These are phyloP conservation scores for Arachis monticola DNA, from an alignment of 331 rosid species.

Conservation along the genomic window DNA sequence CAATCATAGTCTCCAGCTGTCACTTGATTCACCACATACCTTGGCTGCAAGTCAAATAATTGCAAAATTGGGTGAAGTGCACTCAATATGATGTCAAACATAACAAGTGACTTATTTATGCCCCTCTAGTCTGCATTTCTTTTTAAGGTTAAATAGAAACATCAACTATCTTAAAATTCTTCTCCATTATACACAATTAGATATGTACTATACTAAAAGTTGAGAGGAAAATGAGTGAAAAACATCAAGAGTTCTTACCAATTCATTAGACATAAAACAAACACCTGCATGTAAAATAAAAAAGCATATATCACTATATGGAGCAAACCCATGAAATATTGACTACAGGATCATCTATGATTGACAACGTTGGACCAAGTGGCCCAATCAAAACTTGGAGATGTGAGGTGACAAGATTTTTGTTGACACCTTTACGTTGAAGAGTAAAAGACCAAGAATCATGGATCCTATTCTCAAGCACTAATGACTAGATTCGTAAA, in stretches of 20 bases:
- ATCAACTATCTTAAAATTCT: slow-evolving; percentile 2
- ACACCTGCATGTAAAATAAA: slow-evolving; percentile 64
- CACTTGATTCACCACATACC: slow-evolving; percentile 97
- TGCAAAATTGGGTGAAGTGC: slow-evolving; percentile 20
- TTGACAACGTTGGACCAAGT: slow-evolving; percentile 14
- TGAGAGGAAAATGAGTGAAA: slow-evolving; percentile 22
- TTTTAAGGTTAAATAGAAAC: background rate
- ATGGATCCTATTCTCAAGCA: slow-evolving; percentile 16
- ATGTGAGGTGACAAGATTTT: slow-evolving; percentile 10
- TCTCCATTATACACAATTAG: slow-evolving; percentile 26
- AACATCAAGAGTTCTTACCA: slow-evolving; percentile 60
- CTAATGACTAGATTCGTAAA: slow-evolving; percentile 13
- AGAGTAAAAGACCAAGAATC: background rate
- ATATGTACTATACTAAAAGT: background rate
- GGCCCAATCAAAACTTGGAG: slow-evolving; percentile 26
- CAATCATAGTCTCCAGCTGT: slow-evolving; percentile 94
- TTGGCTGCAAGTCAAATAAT: slow-evolving; percentile 68
- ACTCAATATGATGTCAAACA: background rate
- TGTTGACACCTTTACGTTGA: background rate
- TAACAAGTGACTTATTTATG: slow-evolving; percentile 20
- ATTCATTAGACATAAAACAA: slow-evolving; percentile 93
- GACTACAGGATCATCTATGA: slow-evolving; percentile 21
- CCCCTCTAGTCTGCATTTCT: slow-evolving; percentile 21
- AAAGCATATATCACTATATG: slow-evolving; percentile 45
- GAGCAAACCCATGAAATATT: background rate